Evolutionary conservation across 257 asterid genomes (phyloP).

Genomic region (Linderniella brevidens): DNA sequence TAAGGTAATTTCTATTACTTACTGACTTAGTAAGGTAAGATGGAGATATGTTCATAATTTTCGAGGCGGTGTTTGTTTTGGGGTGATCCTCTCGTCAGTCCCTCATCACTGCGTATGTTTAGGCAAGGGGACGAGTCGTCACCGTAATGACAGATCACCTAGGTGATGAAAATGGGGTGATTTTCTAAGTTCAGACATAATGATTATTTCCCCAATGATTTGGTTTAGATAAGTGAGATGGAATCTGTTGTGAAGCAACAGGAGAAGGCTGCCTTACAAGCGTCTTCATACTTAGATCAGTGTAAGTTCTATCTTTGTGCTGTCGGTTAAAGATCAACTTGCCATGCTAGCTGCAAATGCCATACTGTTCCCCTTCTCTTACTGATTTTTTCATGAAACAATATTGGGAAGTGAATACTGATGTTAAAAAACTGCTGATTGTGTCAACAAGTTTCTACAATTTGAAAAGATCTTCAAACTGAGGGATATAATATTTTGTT

Average conservation of each 20-base stretch:
- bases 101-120: too few relatives aligned
- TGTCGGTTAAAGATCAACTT: neutral
- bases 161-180: too few relatives aligned
- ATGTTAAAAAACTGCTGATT: too few relatives aligned
- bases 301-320: conserved; percentile 34
- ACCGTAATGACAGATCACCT: too few relatives aligned
- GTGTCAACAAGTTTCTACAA: too few relatives aligned
- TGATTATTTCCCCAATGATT: neutral
- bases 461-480: too few relatives aligned
- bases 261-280: conserved; percentile 55
- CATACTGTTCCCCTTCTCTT: neutral
- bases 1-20: conserved; percentile 34
- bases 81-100: too few relatives aligned
- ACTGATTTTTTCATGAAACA: neutral
- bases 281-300: conserved; percentile 23
- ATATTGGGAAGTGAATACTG: too few relatives aligned
- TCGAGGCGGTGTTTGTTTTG: too few relatives aligned
- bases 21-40: neutral
- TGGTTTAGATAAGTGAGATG: conserved; percentile 64
- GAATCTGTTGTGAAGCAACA: conserved; percentile 55
- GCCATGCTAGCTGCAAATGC: neutral
- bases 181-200: conserved; percentile 3
- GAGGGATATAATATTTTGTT: too few relatives aligned
- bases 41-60: too few relatives aligned
- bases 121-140: too few relatives aligned